Conservation (phyloP, 768 basidiomycete species). For the Termitomyces sp. region DNA sequence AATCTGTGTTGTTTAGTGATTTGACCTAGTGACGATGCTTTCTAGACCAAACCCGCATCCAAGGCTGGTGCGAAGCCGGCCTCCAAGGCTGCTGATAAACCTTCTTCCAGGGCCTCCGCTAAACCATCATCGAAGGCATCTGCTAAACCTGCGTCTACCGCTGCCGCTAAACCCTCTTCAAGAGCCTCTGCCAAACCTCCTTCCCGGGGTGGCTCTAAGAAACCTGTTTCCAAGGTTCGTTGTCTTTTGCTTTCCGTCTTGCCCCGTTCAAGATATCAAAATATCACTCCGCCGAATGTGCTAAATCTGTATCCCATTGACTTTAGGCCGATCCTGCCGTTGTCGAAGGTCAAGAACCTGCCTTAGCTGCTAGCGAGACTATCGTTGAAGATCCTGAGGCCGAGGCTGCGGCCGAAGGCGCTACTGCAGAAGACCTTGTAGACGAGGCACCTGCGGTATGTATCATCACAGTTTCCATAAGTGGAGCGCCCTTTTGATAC, state of each 20-base stretch:
- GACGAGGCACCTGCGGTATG: conserved; percentile 1
- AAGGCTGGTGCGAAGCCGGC: conserved; percentile 29
- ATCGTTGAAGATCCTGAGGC: conserved; percentile 54
- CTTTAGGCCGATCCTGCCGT: conserved; percentile 18
- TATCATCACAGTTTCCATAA: background rate
- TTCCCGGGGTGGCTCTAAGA: conserved; percentile 56
- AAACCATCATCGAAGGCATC: conserved; percentile 40
- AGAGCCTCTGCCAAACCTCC: conserved; percentile 46
- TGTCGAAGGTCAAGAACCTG: conserved; percentile 35
- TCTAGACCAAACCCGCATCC: conserved; percentile 39
- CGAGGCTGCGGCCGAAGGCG: conserved; percentile 25
- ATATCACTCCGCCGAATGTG: background rate
- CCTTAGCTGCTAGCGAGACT: conserved; percentile 32
- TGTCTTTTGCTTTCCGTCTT: background rate
- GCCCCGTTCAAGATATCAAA: background rate
- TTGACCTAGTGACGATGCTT: background rate
- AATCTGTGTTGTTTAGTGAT: conserved; percentile 3
- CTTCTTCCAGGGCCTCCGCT: conserved; percentile 32
- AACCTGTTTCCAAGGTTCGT: conserved; percentile 59
- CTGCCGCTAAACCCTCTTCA: conserved; percentile 38
- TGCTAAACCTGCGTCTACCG: conserved; percentile 38
- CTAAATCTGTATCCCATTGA: background rate
- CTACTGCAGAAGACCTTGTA: background rate
- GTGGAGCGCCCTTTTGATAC: background rate
- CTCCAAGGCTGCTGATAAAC: conserved; percentile 28